Evolutionary conservation across 352 stramenopile species (phyloP), one percentile per base, ranked within the genome.

Genomic region (Phytophthora nicotianae): DNA sequence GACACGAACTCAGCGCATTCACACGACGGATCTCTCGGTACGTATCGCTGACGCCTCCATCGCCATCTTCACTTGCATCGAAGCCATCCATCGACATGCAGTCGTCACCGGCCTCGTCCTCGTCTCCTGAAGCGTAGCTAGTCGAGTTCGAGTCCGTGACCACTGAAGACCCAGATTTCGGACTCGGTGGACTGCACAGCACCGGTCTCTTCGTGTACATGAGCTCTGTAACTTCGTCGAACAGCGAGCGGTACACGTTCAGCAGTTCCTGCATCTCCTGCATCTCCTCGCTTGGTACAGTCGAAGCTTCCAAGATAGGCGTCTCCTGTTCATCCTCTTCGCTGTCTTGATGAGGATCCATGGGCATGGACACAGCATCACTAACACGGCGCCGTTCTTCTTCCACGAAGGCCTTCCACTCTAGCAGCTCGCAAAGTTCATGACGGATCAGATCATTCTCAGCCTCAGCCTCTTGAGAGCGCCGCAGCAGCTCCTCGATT

Each of bases 381-480:
- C 74, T 83, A 2, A 65, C 65, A 10, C 72, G 60, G 16, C 69
- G 68, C 27, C 72, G 55, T 19, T 86, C 72, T 46, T 80, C 74
- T 63, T 86, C 77, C 7, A 84, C 72, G 11, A 84, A 75, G 3
- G 77, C 77, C 35, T 89, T 93, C 82, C 81, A 91, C 59, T 91
- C 85, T 27, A 91, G 56, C 23, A 90, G 59, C 45, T 91, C 82
- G 42, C 75, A 87, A 14, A 93, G 53, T 37, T 93, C 81, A 16
- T 75, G 71, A 13, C 83, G 81, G 29, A 93, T 77, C 19, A 93
- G 59, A 13, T 79, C 75, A 58, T 91, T 93, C 29, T 93, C 85
- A 3, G 65, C 58, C 49, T 90, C 82, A 4, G 88, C 62, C 45
- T 91, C 84, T 29, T 75, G 66, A 4, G 61, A 74, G 2, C 69